phyloP scores from a whole-genome alignment of 2,329 filamentous ascomycete genomes.

The Exophiala sideris region DNA sequence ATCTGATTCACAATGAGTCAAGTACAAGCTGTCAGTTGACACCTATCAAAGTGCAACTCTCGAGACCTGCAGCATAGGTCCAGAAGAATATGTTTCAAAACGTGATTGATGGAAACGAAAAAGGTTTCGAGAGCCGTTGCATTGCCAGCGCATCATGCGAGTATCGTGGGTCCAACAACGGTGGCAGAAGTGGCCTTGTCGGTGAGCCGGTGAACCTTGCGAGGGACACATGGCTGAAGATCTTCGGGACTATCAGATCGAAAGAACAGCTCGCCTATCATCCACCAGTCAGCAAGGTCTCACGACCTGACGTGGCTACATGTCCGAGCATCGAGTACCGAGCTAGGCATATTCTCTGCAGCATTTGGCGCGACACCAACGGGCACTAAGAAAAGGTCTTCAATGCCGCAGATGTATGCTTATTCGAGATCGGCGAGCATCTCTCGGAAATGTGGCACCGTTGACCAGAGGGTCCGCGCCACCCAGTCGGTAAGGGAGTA shows the following conservation, averaged over 20 bases:
- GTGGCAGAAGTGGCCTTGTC: constrained; percentile 18
- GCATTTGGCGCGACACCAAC: too few species aligned
- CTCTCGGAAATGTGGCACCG: too few species aligned
- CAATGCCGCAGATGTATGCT: too few species aligned
- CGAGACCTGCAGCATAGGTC: constrained; percentile 7
- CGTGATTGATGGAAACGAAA: constrained; percentile 5
- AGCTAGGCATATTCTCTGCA: too few species aligned
- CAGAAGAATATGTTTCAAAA: constrained; percentile 9
- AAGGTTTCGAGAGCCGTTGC: constrained; percentile 12
- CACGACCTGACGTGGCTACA: too few species aligned
- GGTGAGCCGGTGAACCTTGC: constrained; percentile 16
- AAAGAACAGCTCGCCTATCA: not conserved
- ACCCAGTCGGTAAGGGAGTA: not conserved
- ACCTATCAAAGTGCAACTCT: too few species aligned
- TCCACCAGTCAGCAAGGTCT: too few species aligned
- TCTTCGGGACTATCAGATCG: constrained; percentile 8
- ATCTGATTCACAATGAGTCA: not conserved
- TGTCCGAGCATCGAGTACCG: too few species aligned
- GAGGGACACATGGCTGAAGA: constrained; percentile 22
- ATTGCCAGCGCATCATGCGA: constrained; percentile 25
- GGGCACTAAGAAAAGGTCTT: too few species aligned
- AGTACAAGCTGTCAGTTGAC: too few species aligned
- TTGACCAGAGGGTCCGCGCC: not conserved
- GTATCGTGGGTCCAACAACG: constrained; percentile 18
- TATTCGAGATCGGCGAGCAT: constrained; percentile 7